Base-by-base conservation (phyloP, 495 filamentous ascomycete species). In the Neurospora sp. region DNA sequence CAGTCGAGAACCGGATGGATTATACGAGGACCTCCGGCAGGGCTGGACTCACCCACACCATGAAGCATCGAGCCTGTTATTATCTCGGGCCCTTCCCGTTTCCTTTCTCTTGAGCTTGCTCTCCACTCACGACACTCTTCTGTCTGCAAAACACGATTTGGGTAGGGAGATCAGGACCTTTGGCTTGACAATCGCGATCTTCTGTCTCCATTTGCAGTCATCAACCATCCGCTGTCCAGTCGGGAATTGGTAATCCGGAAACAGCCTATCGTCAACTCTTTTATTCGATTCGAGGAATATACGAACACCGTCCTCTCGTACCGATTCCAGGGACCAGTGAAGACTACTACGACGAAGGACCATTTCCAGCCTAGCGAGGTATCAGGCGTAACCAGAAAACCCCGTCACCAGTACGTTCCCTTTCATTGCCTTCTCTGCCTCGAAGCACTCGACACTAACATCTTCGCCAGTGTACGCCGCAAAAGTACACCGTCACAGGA, bases 401-500 rank as follows among this genome's bases (percentile, higher is more conserved):
- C 18, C 35, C 22, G 5, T 71, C 44, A 27, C 22, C 42, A 74
- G 40, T 37, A 41, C 38, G 46, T n/a, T 31, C 18, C 38, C 39
- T 48, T 22, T 12, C 5, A 27, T 40, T 4, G 5, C 14, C 20
- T 4, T 16, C n/a, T 69, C 48, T 20, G 0, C 12, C 20, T 38
- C 8, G 10, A 48, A 12, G 10, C 10, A n/a, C 39, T 14, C 10
- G 68, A 69, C 11, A 70, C 46, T 70, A 72, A 73, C 48, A 72
- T 40, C 61, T 40, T 31, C 42, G 68, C 12, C 71, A 77, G 75
- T 79, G 77, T 71, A 70, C n/a, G 69, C 71, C 44, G 69, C 69
- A 44, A 71, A 75, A 53, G 46, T 61, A 31, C 71, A 75, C 42
- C 68, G 71, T 35, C 69, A 75, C 76, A 85, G 85, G 74, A 85